phyloP scores from a whole-genome alignment of 768 basidiomycete species.

The Tylopilus balloui region DNA sequence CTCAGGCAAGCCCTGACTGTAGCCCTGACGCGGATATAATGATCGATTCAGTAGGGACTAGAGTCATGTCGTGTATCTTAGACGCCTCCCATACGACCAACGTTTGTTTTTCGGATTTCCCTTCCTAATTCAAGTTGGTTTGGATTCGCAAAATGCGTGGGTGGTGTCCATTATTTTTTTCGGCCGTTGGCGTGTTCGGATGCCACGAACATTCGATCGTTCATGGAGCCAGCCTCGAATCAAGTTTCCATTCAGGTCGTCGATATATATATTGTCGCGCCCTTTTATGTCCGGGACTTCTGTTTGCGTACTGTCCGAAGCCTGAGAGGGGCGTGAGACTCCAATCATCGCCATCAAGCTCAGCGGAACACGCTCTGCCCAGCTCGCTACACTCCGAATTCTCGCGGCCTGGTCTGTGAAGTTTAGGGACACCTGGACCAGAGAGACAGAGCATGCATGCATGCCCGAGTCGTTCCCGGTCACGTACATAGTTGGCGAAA shows the following conservation, averaged over 20 bases:
- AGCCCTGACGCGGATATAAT: conserved; percentile 10
- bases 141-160: background rate
- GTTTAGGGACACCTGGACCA: too few relatives aligned
- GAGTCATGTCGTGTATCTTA: conserved; percentile 23
- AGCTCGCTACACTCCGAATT: background rate
- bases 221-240: background rate
- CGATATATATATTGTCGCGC: background rate
- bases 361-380: background rate
- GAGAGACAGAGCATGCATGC: too few relatives aligned
- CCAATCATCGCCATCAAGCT: too few relatives aligned
- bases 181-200: conserved; percentile 2
- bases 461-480: background rate
- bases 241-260: background rate
- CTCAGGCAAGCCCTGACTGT: conserved; percentile 20
- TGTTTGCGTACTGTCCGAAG: background rate
- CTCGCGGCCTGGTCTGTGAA: background rate
- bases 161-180: background rate
- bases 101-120: conserved; percentile 1
- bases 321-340: background rate
- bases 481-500: too few relatives aligned
- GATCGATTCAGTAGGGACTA: conserved; percentile 12
- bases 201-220: background rate
- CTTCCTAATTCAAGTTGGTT: conserved; percentile 1
- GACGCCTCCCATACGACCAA: conserved; percentile 6
- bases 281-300: background rate